Conservation (phyloP, 2,329 filamentous ascomycete species). For the Neopestalotiopsis rosae region DNA sequence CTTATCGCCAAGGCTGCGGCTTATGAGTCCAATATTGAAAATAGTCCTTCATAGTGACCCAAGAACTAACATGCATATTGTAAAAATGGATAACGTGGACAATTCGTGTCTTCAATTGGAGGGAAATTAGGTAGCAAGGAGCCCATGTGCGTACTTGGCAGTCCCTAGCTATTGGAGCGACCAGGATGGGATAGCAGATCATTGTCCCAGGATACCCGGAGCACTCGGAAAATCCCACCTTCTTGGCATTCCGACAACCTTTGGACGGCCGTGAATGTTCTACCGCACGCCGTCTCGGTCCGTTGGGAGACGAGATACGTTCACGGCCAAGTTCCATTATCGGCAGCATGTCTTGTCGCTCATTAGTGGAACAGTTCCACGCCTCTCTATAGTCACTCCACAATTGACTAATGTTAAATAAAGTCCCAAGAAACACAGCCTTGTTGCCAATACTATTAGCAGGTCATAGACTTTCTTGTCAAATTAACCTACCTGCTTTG, state of each 20-base stretch:
- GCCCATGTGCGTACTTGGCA: constrained; percentile 2
- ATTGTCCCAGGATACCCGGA: neutral
- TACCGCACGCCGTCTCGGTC: neutral
- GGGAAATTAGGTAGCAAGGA: constrained; percentile 1
- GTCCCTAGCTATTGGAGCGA: constrained; percentile 7
- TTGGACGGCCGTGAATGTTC: neutral
- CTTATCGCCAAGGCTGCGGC: constrained; percentile 14
- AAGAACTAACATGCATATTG: constrained; percentile 7
- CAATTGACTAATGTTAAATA: neutral
- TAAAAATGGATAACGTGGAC: constrained; percentile 2
- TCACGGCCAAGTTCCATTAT: neutral
- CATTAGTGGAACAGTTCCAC: neutral
- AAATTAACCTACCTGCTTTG: neutral
- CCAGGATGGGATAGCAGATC: constrained; percentile 1
- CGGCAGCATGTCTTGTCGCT: neutral
- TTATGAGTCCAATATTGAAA: constrained; percentile 2
- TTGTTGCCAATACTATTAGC: too few species aligned
- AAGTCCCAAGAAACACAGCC: too few species aligned
- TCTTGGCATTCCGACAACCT: neutral
- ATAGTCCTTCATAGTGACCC: neutral
- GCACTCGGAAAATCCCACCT: constrained; percentile 1
- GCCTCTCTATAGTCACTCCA: neutral
- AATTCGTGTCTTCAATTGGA: neutral
- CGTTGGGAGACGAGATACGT: neutral
- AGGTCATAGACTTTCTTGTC: too few species aligned